These are phyloP conservation scores for Panicum virgatum DNA, from an alignment of 202 grass and related monocot species.

Conservation along the genomic window DNA sequence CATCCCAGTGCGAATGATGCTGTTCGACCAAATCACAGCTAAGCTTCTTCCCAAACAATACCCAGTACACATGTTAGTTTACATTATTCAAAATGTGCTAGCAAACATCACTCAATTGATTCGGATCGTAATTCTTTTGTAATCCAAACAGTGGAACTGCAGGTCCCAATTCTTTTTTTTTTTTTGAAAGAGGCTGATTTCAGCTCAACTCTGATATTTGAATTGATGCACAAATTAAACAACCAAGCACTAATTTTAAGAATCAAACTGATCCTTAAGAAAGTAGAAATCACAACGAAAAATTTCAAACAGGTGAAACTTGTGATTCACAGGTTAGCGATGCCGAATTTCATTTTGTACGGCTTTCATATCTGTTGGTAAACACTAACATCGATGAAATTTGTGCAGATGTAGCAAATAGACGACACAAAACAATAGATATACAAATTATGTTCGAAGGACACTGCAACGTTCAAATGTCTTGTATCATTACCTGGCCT, in stretches of 20 bases:
- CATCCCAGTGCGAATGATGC: not conserved
- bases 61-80: not conserved
- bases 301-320: not conserved
- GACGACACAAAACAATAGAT: not conserved
- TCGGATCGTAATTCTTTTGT: not conserved
- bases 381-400: slow-evolving; percentile 23
- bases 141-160: not conserved
- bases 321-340: not conserved
- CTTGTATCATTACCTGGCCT: slow-evolving; percentile 67
- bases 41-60: not conserved
- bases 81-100: not conserved
- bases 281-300: slow-evolving; percentile 1
- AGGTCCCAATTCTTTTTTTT: not conserved
- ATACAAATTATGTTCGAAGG: slow-evolving; percentile 11
- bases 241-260: not conserved
- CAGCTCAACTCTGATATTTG: not conserved
- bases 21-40: not conserved
- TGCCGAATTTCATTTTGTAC: not conserved
- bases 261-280: not conserved
- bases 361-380: slow-evolving; percentile 26
- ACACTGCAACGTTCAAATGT: slow-evolving; percentile 25
- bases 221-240: not conserved
- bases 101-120: not conserved
- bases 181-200: not conserved
- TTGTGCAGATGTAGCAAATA: slow-evolving; percentile 5